Evolutionary conservation across 331 rosid genomes (phyloP).

Genomic region (Dryas integrifolia): DNA sequence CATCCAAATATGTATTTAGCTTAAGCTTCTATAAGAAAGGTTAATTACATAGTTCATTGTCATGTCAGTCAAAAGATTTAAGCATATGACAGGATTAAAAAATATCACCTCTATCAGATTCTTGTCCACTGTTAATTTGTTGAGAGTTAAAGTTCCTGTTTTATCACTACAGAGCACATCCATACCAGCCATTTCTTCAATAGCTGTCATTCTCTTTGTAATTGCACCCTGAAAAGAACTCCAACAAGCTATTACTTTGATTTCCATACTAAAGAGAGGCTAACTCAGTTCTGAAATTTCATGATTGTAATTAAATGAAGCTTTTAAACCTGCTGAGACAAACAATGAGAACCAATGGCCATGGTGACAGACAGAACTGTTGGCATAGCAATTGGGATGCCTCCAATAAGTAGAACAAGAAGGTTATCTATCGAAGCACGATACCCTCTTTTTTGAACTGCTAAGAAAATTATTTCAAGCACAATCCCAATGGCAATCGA

Average conservation of each 20-base stretch:
- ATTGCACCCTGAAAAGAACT: conserved; percentile 52
- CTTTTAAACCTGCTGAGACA: conserved; percentile 40
- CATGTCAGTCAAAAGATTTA: not conserved
- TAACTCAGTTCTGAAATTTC: not conserved
- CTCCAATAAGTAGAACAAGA: conserved; percentile 66
- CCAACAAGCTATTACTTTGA: not conserved
- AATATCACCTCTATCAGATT: conserved; percentile 31
- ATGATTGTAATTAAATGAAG: not conserved
- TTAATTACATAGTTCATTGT: not conserved
- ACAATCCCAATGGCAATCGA: conserved; percentile 54
- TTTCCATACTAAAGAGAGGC: not conserved
- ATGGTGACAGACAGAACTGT: conserved; percentile 67
- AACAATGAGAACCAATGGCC: conserved; percentile 74
- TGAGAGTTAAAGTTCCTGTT: conserved; percentile 64
- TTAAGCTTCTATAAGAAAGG: not conserved
- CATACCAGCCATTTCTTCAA: conserved; percentile 59
- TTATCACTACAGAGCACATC: conserved; percentile 78
- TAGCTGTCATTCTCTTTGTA: conserved; percentile 68
- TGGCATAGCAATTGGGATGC: conserved; percentile 75
- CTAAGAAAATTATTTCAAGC: conserved; percentile 47
- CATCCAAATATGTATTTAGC: not conserved
- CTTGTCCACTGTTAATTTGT: conserved; percentile 38
- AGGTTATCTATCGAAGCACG: conserved; percentile 65
- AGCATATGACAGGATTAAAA: not conserved
- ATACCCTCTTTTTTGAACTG: conserved; percentile 18